Conservation (phyloP, 345 rosid species). For the Melastoma malabathricum region DNA sequence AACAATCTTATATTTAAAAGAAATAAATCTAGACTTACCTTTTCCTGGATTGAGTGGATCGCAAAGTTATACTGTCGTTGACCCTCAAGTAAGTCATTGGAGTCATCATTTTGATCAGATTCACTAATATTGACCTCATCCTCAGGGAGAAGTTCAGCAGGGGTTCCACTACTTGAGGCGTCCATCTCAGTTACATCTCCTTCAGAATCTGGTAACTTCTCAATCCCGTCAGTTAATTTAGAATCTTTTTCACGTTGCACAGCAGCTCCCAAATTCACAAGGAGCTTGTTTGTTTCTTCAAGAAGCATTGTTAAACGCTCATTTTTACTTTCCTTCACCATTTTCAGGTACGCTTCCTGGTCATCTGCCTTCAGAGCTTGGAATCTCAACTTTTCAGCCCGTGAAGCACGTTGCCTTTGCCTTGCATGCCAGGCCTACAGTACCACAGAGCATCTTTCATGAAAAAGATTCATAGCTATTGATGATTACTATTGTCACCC, state of each 20-base stretch:
- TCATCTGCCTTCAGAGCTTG: constrained; percentile 97
- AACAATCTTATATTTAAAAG: too few relatives aligned
- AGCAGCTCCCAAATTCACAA: constrained; percentile 92
- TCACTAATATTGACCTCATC: constrained; percentile 51
- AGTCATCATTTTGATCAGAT: constrained; percentile 72
- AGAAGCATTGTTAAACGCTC: constrained; percentile 86
- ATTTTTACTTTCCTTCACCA: constrained; percentile 97
- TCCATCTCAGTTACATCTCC: constrained; percentile 60
- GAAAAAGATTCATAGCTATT: too few relatives aligned
- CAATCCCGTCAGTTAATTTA: constrained; percentile 53
- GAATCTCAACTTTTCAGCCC: constrained; percentile 93
- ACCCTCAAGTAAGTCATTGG: constrained; percentile 82
- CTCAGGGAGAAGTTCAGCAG: constrained; percentile 50
- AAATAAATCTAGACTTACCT: constrained; percentile 29
- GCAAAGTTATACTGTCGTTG: constrained; percentile 95
- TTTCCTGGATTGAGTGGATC: constrained; percentile 89
- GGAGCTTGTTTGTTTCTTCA: constrained; percentile 91
- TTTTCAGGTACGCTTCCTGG: constrained; percentile 92
- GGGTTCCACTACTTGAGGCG: constrained; percentile 53
- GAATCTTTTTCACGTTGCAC: constrained; percentile 96
- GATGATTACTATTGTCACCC: too few relatives aligned
- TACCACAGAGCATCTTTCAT: background rate
- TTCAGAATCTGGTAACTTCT: constrained; percentile 50
- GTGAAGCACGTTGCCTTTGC: constrained; percentile 96
- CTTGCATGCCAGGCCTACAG: constrained; percentile 97